phyloP scores from a whole-genome alignment of 176 grass and related monocot species.

The Zea luxurians region DNA sequence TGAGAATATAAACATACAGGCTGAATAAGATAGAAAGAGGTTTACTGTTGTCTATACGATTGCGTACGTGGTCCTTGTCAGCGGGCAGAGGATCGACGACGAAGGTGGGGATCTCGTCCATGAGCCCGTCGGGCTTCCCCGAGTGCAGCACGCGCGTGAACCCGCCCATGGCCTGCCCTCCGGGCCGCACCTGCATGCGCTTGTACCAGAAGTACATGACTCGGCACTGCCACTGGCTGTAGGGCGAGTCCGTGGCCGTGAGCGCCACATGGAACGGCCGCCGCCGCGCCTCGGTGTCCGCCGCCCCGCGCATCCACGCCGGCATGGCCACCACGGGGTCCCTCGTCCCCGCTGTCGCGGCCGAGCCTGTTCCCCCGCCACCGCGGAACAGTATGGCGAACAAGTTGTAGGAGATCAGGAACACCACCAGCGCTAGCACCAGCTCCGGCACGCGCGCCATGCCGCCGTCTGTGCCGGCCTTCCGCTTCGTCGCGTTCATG shows the following conservation, averaged over 20 bases:
- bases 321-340: conserved; percentile 60
- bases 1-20: neutral
- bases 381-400: conserved; percentile 40
- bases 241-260: conserved; percentile 57
- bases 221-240: conserved; percentile 85
- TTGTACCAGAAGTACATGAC: conserved; percentile 98
- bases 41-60: neutral
- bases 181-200: conserved; percentile 46
- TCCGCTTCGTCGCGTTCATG: conserved; percentile 48
- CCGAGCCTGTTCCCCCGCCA: neutral
- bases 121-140: conserved; percentile 65
- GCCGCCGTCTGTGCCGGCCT: neutral
- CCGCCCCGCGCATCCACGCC: conserved; percentile 29
- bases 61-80: conserved; percentile 65
- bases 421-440: conserved; percentile 44
- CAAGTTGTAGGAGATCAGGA: conserved; percentile 66
- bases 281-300: neutral
- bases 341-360: neutral
- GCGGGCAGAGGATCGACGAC: conserved; percentile 71
- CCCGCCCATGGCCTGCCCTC: conserved; percentile 73
- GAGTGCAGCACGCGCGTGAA: conserved; percentile 90
- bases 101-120: conserved; percentile 92
- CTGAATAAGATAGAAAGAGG: neutral
- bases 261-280: conserved; percentile 81
- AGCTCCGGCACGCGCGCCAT: neutral